phyloP scores from a whole-genome alignment of 2,329 filamentous ascomycete species.

The Phoma sp. region DNA sequence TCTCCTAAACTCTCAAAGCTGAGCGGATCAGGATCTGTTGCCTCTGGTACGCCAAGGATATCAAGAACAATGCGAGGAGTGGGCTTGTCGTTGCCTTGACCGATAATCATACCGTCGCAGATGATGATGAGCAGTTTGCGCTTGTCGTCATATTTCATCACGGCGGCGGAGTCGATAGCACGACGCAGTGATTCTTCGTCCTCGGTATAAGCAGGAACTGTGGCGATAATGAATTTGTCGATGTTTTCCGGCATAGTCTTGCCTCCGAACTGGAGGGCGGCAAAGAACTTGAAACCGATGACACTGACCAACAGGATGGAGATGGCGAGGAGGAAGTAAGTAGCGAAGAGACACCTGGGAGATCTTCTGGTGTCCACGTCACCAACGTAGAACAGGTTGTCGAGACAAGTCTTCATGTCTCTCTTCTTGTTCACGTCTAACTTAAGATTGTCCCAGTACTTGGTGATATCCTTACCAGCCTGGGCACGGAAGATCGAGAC shows the following conservation, averaged over 20 bases:
- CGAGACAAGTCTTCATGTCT: constrained; percentile 81
- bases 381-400: constrained; percentile 94
- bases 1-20: constrained; percentile 97
- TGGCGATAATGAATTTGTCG: constrained; percentile 98
- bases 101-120: constrained; percentile 99
- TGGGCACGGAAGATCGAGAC: constrained; percentile 77
- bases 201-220: constrained; percentile 97
- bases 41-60: constrained; percentile 92
- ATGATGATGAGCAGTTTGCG: constrained; percentile 91
- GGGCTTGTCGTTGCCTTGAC: constrained; percentile 94
- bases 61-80: constrained; percentile 96
- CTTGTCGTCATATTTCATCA: constrained; percentile 98
- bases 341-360: constrained; percentile 80
- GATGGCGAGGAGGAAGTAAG: constrained; percentile 86
- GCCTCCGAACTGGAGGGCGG: constrained; percentile 88
- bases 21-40: constrained; percentile 90
- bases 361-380: constrained; percentile 92
- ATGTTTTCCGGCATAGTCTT: constrained; percentile 95
- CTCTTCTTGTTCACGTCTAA: constrained; percentile 63
- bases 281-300: constrained; percentile 95
- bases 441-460: constrained; percentile 77
- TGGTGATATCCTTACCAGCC: constrained; percentile 79
- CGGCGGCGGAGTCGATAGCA: constrained; percentile 93
- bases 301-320: constrained; percentile 80
- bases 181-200: constrained; percentile 96